Percentiles rank a stretch among this genome's conserved stretches.
Conservation (phyloP, 1,284 basidiomycete genomes). For the Pyrrhoderma lamaoense region DNA sequence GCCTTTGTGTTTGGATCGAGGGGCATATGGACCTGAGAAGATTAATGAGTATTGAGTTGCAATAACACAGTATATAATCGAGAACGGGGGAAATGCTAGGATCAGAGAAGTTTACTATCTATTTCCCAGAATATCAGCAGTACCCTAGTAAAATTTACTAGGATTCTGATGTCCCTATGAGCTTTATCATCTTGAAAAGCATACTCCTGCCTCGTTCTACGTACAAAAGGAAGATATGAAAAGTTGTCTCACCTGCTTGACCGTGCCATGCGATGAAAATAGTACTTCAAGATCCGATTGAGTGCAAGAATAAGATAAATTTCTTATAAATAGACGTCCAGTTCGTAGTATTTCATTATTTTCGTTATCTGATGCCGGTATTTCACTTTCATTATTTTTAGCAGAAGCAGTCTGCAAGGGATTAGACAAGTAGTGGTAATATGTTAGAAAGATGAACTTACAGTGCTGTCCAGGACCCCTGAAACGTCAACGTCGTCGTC, state of each 20-base stretch:
- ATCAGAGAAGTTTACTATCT: conserved; percentile 49
- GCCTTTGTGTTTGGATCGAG: conserved; percentile 60
- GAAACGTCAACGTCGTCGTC: conserved; percentile 31
- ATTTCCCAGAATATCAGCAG: conserved; percentile 55
- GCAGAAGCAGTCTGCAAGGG: background rate
- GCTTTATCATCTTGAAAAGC: conserved; percentile 38
- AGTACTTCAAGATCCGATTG: conserved; percentile 64
- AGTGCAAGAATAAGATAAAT: conserved; percentile 81
- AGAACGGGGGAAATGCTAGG: background rate
- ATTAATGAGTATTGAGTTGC: conserved; percentile 7
- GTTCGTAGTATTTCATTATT: conserved; percentile 62
- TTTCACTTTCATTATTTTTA: conserved; percentile 26
- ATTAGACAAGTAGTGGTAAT: background rate
- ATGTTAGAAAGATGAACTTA: background rate
- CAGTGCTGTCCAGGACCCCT: conserved; percentile 2
- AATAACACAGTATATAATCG: conserved; percentile 1
- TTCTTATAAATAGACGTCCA: conserved; percentile 84
- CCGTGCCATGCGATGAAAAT: conserved; percentile 65
- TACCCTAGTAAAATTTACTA: conserved; percentile 26
- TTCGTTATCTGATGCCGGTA: conserved; percentile 46
- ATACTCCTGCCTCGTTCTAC: background rate
- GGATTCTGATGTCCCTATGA: conserved; percentile 58
- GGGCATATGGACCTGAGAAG: conserved; percentile 73
- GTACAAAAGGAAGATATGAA: conserved; percentile 8
- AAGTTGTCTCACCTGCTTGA: conserved; percentile 58